Percentiles rank a stretch among this genome's conserved stretches.
Evolutionary conservation across 176 grass and related monocot genomes (phyloP).

Genomic region (Eragrostis curvula): DNA sequence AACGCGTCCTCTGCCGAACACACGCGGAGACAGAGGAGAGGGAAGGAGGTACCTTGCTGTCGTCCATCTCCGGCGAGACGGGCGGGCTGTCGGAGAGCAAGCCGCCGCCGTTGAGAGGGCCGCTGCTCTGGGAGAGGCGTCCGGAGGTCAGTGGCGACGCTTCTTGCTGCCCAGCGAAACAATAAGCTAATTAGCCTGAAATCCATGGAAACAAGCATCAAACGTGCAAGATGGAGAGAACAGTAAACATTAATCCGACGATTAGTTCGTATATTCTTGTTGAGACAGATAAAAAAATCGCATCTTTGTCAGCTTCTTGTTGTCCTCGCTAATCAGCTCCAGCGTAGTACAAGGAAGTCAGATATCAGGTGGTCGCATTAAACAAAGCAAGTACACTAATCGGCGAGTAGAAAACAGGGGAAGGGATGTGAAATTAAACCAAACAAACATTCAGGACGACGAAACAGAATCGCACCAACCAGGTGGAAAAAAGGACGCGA

Average conservation of each 20-base stretch:
- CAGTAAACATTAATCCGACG: not conserved
- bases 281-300: not conserved
- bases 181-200: constrained; percentile 3
- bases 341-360: constrained; percentile 34
- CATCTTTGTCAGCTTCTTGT: constrained; percentile 44
- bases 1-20: not conserved
- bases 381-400: constrained; percentile 16
- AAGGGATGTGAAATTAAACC: constrained; percentile 22
- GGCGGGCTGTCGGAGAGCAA: constrained; percentile 96
- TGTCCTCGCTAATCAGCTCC: constrained; percentile 43
- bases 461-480: not conserved
- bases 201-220: constrained; percentile 7
- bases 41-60: constrained; percentile 63
- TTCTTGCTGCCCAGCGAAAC: constrained; percentile 46
- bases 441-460: constrained; percentile 7
- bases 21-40: not conserved
- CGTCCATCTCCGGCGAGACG: constrained; percentile 84
- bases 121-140: constrained; percentile 97
- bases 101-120: constrained; percentile 81
- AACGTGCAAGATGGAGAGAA: not conserved
- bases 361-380: constrained; percentile 31
- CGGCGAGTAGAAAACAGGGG: not conserved
- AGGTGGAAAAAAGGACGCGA: not conserved
- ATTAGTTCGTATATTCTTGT: not conserved
- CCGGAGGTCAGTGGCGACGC: constrained; percentile 93